Percentiles rank a stretch among this genome's conserved stretches.
Evolutionary conservation across 164 flowering plant genomes (phyloP).

Genomic region (Vitis cinerea): DNA sequence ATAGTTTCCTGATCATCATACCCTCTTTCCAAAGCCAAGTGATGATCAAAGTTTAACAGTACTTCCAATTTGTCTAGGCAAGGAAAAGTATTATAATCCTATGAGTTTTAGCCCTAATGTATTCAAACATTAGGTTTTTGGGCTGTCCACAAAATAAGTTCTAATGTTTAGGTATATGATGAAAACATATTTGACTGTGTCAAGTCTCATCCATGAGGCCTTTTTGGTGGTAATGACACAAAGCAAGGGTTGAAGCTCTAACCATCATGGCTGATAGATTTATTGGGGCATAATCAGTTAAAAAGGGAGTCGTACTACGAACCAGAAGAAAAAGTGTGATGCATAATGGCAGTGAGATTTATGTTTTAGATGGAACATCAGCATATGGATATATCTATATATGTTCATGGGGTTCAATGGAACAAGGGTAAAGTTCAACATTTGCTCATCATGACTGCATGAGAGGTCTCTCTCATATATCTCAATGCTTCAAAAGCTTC

Average conservation of each 20-base stretch:
- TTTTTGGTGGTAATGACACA: conserved; percentile 29
- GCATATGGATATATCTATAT: no score
- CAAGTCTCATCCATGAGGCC: conserved; percentile 7
- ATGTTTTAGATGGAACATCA: not conserved
- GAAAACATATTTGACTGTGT: not conserved
- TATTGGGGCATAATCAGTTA: conserved; percentile 20
- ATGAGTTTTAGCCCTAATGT: no score
- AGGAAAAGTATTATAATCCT: no score
- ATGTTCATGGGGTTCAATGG: not conserved
- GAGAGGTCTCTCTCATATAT: conserved; percentile 21
- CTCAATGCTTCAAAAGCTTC: conserved; percentile 19
- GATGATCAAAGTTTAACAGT: no score
- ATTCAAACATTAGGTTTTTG: no score
- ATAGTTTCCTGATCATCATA: no score
- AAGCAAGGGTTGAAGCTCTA: conserved; percentile 20
- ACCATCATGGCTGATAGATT: conserved; percentile 8
- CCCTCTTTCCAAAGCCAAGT: no score
- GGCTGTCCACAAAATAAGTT: no score
- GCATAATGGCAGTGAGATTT: not conserved
- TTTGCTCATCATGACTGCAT: conserved; percentile 28
- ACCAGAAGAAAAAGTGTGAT: conserved; percentile 9
- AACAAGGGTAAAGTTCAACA: conserved; percentile 11
- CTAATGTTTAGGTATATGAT: no score
- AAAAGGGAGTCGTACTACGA: conserved; percentile 37
- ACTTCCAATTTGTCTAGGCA: no score